Base-by-base conservation (phyloP, 148 eudicot genomes). In the Cornus controversa region DNA sequence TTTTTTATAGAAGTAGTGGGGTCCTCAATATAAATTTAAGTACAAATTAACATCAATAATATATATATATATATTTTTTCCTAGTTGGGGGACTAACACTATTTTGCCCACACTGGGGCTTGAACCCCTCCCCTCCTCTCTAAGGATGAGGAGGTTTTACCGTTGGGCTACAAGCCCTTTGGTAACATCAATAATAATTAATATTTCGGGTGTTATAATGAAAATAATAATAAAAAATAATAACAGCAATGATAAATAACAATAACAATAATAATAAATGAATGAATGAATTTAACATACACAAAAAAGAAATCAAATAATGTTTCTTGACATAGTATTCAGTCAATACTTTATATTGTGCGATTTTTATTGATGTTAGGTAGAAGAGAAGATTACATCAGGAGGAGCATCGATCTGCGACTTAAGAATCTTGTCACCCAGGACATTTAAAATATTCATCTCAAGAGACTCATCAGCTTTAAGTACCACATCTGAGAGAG, bases 371-470 rank as follows among this genome's bases (percentile, higher is more conserved):
- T 4, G 1, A 18, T 4, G 71, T 75, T 42, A 68, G 73, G 45
- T n/a, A 60, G 31, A 63, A 8, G 72, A 77, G 85, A 79, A 85
- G 63, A 74, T 88, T 93, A 96, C 99, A 72, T 92, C 92, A 77
- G 82, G 71, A 72, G 97, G 89, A 14, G 90, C 89, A 84, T 93
- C 93, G 62, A 86, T 87, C 72, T 84, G 85, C 69, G 95, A 92
- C 83, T 85, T 86, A 70, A 96, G 97, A 77, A 96, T 84, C 85
- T 85, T 87, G 87, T 96, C 99, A 65, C 92, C 93, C 75, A 96
- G 85, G 71, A 82, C 81, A 67, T 85, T 89, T 77, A 96, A 84
- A 73, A 90, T 85, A 37, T 90, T 84, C 93, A 96, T 92, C 89
- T 96, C 99, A 70, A 92, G 86, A 42, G 87, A 85, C 84, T 89